Evolutionary conservation across 2,329 filamentous ascomycete species (phyloP).

Genomic region (Sclerotinia sclerotiorum): DNA sequence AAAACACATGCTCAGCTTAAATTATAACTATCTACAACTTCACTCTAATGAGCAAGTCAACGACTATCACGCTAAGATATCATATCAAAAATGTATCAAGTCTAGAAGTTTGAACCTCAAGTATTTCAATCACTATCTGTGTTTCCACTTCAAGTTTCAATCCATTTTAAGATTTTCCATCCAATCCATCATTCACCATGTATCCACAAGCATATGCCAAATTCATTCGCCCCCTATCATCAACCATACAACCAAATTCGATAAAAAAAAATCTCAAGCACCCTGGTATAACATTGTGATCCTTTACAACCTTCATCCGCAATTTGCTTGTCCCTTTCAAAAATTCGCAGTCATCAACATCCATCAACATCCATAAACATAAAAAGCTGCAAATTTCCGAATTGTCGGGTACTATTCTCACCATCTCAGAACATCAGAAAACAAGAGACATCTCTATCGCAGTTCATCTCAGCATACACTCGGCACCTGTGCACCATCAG

Average conservation of each 20-base stretch:
- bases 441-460: not conserved
- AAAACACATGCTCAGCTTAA: not conserved
- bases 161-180: not conserved
- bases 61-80: not conserved
- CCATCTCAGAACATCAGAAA: not conserved
- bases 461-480: conserved; percentile 5
- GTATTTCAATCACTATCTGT: not conserved
- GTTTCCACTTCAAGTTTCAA: conserved; percentile 1
- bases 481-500: not conserved
- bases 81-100: not conserved
- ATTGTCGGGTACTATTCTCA: not conserved
- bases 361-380: not conserved
- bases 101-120: not conserved
- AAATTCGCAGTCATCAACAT: not conserved
- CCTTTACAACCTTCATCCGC: not conserved
- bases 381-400: not conserved
- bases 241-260: not conserved
- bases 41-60: not conserved
- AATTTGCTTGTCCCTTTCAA: not conserved
- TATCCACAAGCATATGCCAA: not conserved
- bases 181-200: not conserved
- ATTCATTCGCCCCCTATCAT: not conserved
- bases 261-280: not conserved
- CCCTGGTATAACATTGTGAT: not conserved
- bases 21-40: not conserved